Conservation (phyloP, 306 rosid genomes). For the Sicyos baderoa region DNA sequence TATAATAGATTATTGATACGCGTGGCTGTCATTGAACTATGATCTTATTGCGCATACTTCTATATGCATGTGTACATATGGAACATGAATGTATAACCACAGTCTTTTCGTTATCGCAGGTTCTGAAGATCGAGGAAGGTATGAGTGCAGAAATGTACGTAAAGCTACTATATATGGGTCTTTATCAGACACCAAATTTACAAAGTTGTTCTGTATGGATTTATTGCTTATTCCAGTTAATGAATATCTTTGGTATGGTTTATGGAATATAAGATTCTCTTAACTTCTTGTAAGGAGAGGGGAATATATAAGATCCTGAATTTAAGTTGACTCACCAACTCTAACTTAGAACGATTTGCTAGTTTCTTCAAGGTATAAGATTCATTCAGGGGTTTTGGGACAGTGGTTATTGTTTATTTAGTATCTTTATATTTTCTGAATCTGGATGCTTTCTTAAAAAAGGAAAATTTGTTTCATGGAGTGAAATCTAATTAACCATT, state of each 20-base stretch:
- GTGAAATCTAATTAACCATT: slow-evolving; percentile 26
- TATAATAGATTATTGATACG: slow-evolving; percentile 22
- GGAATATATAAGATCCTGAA: background rate
- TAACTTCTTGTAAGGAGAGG: background rate
- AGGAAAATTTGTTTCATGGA: background rate
- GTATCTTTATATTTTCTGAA: background rate
- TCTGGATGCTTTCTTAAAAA: background rate
- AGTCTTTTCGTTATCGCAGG: slow-evolving; percentile 33
- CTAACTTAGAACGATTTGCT: background rate
- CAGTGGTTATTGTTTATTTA: background rate
- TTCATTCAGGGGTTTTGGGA: background rate
- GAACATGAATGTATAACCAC: background rate
- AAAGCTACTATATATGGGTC: slow-evolving; percentile 13
- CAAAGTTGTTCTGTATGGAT: slow-evolving; percentile 1
- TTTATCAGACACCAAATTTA: slow-evolving; percentile 15
- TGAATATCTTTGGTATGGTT: background rate
- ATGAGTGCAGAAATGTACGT: slow-evolving; percentile 93
- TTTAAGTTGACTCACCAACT: slow-evolving; percentile 6
- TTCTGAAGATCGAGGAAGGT: slow-evolving; percentile 94
- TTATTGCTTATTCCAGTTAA: background rate
- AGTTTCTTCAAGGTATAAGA: background rate
- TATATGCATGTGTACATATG: background rate
- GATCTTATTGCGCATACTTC: slow-evolving; percentile 15
- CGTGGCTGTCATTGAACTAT: slow-evolving; percentile 15
- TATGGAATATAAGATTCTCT: background rate